Base-by-base conservation (phyloP, 1,284 basidiomycete species). In the Sanghuangporus sanghuang region DNA sequence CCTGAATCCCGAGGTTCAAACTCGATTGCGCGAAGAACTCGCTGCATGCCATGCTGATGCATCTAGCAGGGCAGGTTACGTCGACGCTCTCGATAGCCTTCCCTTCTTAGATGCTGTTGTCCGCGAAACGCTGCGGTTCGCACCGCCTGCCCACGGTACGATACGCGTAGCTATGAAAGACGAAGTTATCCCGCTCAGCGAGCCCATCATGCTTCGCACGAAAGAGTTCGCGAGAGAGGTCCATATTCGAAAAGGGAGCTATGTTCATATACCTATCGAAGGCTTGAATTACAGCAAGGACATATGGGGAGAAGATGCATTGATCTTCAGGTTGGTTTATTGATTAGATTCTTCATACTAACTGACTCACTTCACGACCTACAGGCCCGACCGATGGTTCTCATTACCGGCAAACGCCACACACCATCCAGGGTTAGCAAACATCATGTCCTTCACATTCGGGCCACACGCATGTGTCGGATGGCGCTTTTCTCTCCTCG, bases 211-310 rank as follows among this genome's bases (percentile, higher is more conserved):
- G 9, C 38, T 63, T n/a, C 61, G 57, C n/a, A 59, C 50, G 6
- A 48, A 55, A 27, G 61, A 63, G 27, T 6, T 38, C 18, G 61
- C 60, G n/a, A 50, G 39, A 35, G 55, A 61, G 23, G 48, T 84
- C 40, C 73, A 66, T 40, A 79, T 84, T 61, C 75, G 77, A 57
- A 82, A 82, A 67, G 82, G 82, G 14, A 80, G 77, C 65, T 82
- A 78, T 64, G 73, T 85, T 8, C 82, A 85, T 67, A 78, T 85
- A 55, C 82, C 83, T 3, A 78, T 85, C 36, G 83, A 85, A 69
- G 83, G 81, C 0, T 69, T 83, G 48, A 84, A 81, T 67, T 71
- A 78, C 56, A 73, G 74, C 61, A 77, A 79, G 66, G 79, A 80
- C 32, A 75, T 84, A 44, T 85, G 83, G 83, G 82, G 83, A 2